phyloP scores from a whole-genome alignment of 139 green algal species.

The Chlorella sp. region DNA sequence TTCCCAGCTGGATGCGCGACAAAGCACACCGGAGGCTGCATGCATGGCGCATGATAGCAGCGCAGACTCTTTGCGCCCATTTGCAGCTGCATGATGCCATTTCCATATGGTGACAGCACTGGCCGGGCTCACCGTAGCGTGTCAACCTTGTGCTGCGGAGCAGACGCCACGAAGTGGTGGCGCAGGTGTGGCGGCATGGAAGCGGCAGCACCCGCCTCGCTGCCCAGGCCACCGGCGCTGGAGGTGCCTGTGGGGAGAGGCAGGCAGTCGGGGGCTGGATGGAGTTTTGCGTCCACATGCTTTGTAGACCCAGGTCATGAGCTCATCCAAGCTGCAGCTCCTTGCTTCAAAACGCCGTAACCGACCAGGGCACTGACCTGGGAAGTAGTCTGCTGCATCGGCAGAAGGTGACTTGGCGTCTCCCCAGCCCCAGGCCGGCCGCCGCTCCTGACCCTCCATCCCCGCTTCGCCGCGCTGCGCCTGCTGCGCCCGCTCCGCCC shows the following conservation, averaged over 20 bases:
- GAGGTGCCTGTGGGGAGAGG: not conserved
- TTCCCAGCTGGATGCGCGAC: too few relatives aligned
- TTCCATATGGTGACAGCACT: too few relatives aligned
- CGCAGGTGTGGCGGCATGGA: constrained; percentile 75
- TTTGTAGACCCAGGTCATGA: too few relatives aligned
- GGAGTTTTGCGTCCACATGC: too few relatives aligned
- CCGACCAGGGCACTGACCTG: not conserved
- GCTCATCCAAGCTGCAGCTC: too few relatives aligned
- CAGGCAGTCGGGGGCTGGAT: too few relatives aligned
- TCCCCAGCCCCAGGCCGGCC: constrained; percentile 55
- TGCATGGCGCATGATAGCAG: too few relatives aligned
- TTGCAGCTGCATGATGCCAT: too few relatives aligned
- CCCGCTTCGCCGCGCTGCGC: too few relatives aligned
- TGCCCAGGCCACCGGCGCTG: constrained; percentile 51
- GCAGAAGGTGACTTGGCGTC: constrained; percentile 14
- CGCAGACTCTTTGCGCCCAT: too few relatives aligned
- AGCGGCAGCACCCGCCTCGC: constrained; percentile 49
- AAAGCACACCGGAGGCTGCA: too few relatives aligned
- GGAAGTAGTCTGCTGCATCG: constrained; percentile 17
- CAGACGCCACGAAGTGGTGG: constrained; percentile 67
- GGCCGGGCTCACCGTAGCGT: constrained; percentile 69
- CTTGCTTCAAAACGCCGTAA: too few relatives aligned
- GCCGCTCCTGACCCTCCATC: constrained; percentile 6
- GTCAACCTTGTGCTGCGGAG: constrained; percentile 82
- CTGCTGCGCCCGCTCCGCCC: not conserved